Conservation (phyloP, 495 filamentous ascomycete species). For the Aspergillus mulundensis region DNA sequence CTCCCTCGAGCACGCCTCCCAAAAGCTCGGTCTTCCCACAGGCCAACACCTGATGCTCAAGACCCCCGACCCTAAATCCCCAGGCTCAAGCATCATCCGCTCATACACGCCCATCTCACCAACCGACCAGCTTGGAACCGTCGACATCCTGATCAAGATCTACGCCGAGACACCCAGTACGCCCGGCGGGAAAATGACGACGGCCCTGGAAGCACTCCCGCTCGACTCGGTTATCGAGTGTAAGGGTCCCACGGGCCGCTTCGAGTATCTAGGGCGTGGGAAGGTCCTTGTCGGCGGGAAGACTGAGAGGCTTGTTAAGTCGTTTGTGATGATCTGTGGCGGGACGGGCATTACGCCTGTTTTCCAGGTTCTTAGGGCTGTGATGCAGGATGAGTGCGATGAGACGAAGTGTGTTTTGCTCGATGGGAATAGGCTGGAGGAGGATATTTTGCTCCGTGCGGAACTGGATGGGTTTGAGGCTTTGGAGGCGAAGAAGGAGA, state of each 20-base stretch:
- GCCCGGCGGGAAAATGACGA: conserved; percentile 80
- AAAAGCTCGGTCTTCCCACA: conserved; percentile 73
- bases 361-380: conserved; percentile 79
- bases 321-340: conserved; percentile 86
- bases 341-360: conserved; percentile 91
- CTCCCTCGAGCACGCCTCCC: conserved; percentile 66
- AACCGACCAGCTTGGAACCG: conserved; percentile 51
- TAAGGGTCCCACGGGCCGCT: conserved; percentile 88
- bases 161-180: conserved; percentile 61
- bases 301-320: conserved; percentile 50
- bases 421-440: conserved; percentile 73
- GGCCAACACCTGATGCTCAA: conserved; percentile 91
- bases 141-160: conserved; percentile 80
- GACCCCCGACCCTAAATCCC: conserved; percentile 59
- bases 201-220: conserved; percentile 68
- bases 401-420: conserved; percentile 65
- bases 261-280: conserved; percentile 73
- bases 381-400: conserved; percentile 59
- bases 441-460: conserved; percentile 79
- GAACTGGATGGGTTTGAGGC: conserved; percentile 64
- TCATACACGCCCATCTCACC: conserved; percentile 87
- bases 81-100: conserved; percentile 63
- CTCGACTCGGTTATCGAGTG: conserved; percentile 72
- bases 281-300: conserved; percentile 57
- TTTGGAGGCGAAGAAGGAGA: conserved; percentile 36